Percentiles rank a stretch among this genome's conserved stretches.
phyloP scores from a whole-genome alignment of 2,329 filamentous ascomycete genomes.

The Botrytis paeoniae region DNA sequence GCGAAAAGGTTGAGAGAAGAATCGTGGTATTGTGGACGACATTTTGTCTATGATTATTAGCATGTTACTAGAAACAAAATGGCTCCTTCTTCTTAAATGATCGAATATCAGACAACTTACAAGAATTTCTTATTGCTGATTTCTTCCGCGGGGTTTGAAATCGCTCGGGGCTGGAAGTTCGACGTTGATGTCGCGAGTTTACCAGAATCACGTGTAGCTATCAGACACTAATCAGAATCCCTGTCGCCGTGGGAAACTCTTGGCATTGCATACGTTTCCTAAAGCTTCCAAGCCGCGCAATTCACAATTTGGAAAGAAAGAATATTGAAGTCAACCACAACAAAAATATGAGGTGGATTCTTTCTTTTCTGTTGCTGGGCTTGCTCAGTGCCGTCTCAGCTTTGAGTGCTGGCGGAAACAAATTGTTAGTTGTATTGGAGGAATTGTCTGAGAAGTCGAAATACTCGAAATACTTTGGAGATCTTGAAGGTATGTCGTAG shows the following conservation, averaged over 20 bases:
- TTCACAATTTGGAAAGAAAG: slow-evolving; percentile 17
- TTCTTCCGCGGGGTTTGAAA: neutral
- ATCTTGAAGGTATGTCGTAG: slow-evolving; percentile 61
- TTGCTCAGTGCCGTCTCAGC: slow-evolving; percentile 68
- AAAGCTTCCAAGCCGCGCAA: slow-evolving; percentile 35
- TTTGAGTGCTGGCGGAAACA: slow-evolving; percentile 72
- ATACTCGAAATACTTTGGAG: slow-evolving; percentile 78
- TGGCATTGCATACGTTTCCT: slow-evolving; percentile 40
- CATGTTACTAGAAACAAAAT: neutral
- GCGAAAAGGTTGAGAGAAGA: slow-evolving; percentile 79
- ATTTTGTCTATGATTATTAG: slow-evolving; percentile 47
- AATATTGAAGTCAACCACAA: slow-evolving; percentile 28
- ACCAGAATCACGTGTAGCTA: slow-evolving; percentile 25
- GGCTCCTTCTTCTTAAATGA: neutral
- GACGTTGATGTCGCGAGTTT: slow-evolving; percentile 25
- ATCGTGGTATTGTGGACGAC: slow-evolving; percentile 63
- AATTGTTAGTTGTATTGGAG: slow-evolving; percentile 83
- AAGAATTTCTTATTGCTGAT: slow-evolving; percentile 1
- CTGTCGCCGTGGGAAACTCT: slow-evolving; percentile 25
- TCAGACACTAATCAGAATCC: slow-evolving; percentile 19
- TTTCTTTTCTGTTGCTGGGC: slow-evolving; percentile 67
- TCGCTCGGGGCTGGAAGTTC: slow-evolving; percentile 16
- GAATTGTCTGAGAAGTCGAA: slow-evolving; percentile 74
- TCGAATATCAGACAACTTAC: neutral
- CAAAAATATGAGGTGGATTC: slow-evolving; percentile 66